These are phyloP conservation scores for Suillus discolor DNA, from an alignment of 768 basidiomycete species.

Conservation along the genomic window DNA sequence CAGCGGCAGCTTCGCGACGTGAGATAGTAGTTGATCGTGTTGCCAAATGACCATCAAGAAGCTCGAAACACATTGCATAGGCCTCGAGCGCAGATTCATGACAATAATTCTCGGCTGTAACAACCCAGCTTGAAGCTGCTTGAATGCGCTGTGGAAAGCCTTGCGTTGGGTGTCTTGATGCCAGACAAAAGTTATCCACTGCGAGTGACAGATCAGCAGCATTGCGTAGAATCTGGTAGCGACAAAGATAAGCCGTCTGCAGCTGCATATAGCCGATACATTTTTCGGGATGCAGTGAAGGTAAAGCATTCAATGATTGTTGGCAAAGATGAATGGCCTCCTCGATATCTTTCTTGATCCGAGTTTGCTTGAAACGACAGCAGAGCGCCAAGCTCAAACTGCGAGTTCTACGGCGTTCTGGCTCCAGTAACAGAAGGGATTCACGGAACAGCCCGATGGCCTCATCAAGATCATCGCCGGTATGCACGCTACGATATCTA, in stretches of 20 bases:
- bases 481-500: slow-evolving; percentile 13
- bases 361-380: slow-evolving; percentile 13
- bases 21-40: not conserved
- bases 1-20: not conserved
- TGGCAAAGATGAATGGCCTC: slow-evolving; percentile 19
- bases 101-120: too few species aligned
- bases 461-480: slow-evolving; percentile 21
- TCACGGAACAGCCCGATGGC: slow-evolving; percentile 17
- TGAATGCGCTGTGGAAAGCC: too few species aligned
- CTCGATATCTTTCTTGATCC: slow-evolving; percentile 20
- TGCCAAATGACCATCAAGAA: slow-evolving; percentile 5
- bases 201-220: too few species aligned
- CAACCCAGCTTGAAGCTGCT: too few species aligned
- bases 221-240: slow-evolving; percentile 10
- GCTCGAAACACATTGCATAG: not conserved
- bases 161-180: too few species aligned
- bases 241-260: slow-evolving; percentile 23
- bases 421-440: slow-evolving; percentile 5
- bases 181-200: too few species aligned
- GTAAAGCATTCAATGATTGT: slow-evolving; percentile 6
- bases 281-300: not conserved
- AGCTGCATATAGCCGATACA: not conserved
- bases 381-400: slow-evolving; percentile 20
- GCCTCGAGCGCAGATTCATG: too few species aligned
- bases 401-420: slow-evolving; percentile 1